A percentile compares a stretch with the other conserved stretches of the same genome.
phyloP scores from a whole-genome alignment of 2,329 filamentous ascomycete species.

The Colletotrichum sp. region DNA sequence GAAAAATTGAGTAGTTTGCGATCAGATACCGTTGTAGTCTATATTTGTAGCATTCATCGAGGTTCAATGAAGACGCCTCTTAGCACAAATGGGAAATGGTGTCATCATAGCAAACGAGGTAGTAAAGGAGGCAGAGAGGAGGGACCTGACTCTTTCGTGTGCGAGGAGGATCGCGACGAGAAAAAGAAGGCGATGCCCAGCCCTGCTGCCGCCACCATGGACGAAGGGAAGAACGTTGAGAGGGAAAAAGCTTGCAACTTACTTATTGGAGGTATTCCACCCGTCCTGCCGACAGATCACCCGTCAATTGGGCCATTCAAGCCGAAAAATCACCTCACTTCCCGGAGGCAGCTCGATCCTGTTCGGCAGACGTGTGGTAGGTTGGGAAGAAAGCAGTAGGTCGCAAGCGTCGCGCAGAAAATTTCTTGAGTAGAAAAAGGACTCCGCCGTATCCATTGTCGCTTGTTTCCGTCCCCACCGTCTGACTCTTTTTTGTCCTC shows the following conservation, averaged over 20 bases:
- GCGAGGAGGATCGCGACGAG: neutral
- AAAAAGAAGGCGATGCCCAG: neutral
- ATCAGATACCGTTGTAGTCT: slow-evolving; percentile 99
- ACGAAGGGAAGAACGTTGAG: slow-evolving; percentile 2
- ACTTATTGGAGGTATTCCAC: slow-evolving; percentile 24
- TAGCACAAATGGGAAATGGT: slow-evolving; percentile 55
- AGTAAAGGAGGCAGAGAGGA: slow-evolving; percentile 23
- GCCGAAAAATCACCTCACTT: slow-evolving; percentile 14
- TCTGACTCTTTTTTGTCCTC: neutral
- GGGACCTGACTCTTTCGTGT: neutral
- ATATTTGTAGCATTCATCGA: slow-evolving; percentile 70
- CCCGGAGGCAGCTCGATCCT: slow-evolving; percentile 4
- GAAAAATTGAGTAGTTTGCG: slow-evolving; percentile 29
- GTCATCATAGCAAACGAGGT: slow-evolving; percentile 60
- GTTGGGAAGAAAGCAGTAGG: neutral
- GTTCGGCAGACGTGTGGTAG: slow-evolving; percentile 19
- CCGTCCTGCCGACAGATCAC: slow-evolving; percentile 22
- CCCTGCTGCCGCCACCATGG: neutral
- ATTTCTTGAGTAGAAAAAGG: slow-evolving; percentile 17
- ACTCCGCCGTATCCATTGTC: slow-evolving; percentile 9
- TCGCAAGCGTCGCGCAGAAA: slow-evolving; percentile 1
- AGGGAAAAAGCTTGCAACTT: slow-evolving; percentile 17
- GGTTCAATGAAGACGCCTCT: slow-evolving; percentile 64
- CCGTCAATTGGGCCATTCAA: slow-evolving; percentile 25
- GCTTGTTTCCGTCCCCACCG: slow-evolving; percentile 14